Evolutionary conservation across 1,284 basidiomycete species (phyloP), one percentile per base, ranked within the genome.

Genomic region (Puccinia triticina): DNA sequence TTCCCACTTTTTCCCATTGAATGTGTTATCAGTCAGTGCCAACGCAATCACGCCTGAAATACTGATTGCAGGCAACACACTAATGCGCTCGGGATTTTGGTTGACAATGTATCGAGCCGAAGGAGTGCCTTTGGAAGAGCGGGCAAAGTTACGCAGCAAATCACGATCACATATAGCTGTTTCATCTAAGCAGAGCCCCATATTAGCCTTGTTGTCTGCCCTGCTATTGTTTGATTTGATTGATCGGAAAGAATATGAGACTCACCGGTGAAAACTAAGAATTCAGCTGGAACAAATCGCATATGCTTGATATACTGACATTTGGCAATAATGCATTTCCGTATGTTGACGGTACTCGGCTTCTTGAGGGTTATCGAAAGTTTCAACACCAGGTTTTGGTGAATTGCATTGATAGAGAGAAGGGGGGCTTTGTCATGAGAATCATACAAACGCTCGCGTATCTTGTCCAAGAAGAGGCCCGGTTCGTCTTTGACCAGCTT

Each of bases 391-490:
- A 53, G 40, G 3, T 48, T 53, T 8, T 34, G 18, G n/a, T 78
- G 76, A 40, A 67, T 23, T 0, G 76, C 48, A 21, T 48, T 18
- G 1, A 78, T 23, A 34, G 37, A 29, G 29, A 67, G 37, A 10
- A 78, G 29, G 21, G 50, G 18, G 3, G 18, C 16, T 23, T 26
- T 46, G 18, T 16, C 16, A 2, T 78, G 8, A 0, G n/a, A 8
- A 26, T 71, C 40, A 43, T 40, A 77, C 23, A 77, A 26, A 3
- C 18, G 37, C 23, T 59, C 76, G 2, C 29, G 8, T 3, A 66
- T 77, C 29, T 67, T n/a, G 21, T 77, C 76, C n/a, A 77, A 46
- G 21, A 77, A 77, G 1, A 66, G 76, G 11, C n/a, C 37, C 3
- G 43, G 76, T 66, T 77, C 26, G 16, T 53, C 0, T 4, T 48